phyloP scores from a whole-genome alignment of 331 rosid species.

The Cydonia oblonga region DNA sequence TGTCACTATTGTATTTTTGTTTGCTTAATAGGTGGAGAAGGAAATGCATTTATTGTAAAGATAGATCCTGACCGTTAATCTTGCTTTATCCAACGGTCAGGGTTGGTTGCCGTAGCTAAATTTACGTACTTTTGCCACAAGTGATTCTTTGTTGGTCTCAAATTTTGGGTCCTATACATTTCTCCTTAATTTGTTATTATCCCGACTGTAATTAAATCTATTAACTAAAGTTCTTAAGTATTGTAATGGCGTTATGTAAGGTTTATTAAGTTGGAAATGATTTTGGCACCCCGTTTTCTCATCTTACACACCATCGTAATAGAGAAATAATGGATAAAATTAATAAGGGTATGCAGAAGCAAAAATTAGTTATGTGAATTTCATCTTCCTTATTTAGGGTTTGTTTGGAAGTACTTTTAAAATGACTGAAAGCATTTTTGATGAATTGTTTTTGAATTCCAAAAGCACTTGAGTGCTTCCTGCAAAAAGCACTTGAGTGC shows the following conservation, averaged over 20 bases:
- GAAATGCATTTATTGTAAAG: constrained; percentile 18
- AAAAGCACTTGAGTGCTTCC: no score
- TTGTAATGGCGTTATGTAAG: constrained; percentile 26
- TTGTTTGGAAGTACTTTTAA: no score
- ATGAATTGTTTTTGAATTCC: no score
- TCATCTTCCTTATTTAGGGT: no score
- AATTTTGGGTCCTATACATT: not conserved
- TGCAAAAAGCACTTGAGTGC: no score
- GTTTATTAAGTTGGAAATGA: not conserved
- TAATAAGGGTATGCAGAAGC: not conserved
- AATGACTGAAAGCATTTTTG: no score
- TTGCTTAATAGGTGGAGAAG: constrained; percentile 30
- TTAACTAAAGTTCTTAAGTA: constrained; percentile 14
- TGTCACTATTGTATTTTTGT: constrained; percentile 22
- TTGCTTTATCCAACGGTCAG: constrained; percentile 29
- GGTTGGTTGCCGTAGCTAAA: not conserved
- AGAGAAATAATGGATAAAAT: no score
- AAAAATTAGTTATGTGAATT: no score
- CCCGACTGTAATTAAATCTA: constrained; percentile 21
- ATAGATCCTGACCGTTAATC: constrained; percentile 12
- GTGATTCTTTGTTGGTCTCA: constrained; percentile 1
- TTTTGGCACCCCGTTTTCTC: not conserved
- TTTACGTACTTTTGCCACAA: not conserved
- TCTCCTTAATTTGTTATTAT: constrained; percentile 5
- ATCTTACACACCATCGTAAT: no score